Conservation (phyloP, 73 alveolate species). For the Uronychia setigera region DNA sequence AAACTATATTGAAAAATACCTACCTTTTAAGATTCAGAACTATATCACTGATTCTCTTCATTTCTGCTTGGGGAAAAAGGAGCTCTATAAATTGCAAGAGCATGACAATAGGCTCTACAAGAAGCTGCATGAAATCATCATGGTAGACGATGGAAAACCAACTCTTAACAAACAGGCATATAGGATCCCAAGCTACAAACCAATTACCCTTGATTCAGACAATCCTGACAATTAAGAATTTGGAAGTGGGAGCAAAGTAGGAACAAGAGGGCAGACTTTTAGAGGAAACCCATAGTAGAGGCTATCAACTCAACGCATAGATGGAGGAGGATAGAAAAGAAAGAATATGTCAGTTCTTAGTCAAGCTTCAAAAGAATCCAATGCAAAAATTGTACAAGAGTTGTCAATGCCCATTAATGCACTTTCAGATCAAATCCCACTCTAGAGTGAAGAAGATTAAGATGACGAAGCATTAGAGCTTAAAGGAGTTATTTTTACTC, state of each 20-base stretch:
- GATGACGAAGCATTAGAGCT: no score
- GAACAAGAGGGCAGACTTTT: neutral
- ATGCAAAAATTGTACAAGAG: no score
- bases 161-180: neutral
- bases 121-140: slow-evolving; percentile 9
- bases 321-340: no score
- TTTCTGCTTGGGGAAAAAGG: slow-evolving; percentile 6
- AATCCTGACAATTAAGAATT: neutral
- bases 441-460: no score
- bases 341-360: no score
- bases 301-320: neutral
- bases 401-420: no score
- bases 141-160: slow-evolving; percentile 33
- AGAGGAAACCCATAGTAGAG: neutral
- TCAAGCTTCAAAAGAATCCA: no score
- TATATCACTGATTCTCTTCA: slow-evolving; percentile 8
- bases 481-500: no score
- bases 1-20: slow-evolving; percentile 40
- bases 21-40: slow-evolving; percentile 29
- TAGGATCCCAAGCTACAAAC: neutral
- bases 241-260: no score
- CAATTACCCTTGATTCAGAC: neutral
- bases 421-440: no score
- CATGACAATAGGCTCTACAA: slow-evolving; percentile 19
- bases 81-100: slow-evolving; percentile 15